Conservation (phyloP, 345 rosid genomes). For the Bruguiera parviflora region DNA sequence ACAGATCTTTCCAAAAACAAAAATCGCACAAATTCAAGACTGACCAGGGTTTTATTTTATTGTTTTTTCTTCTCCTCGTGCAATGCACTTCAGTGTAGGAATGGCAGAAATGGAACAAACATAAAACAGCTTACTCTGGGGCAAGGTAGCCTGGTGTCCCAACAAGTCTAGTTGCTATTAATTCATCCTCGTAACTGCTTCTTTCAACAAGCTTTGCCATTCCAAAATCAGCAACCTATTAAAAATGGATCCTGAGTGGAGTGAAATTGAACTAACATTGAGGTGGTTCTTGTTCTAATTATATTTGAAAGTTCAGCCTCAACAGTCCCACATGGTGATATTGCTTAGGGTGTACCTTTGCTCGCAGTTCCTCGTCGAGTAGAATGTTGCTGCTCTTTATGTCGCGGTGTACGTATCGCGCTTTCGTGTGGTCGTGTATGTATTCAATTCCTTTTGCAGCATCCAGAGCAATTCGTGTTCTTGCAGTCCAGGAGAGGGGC, state of each 20-base stretch:
- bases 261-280: neutral
- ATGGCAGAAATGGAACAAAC: neutral
- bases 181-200: slow-evolving; percentile 41
- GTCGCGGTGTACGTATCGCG: slow-evolving; percentile 59
- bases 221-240: slow-evolving; percentile 69
- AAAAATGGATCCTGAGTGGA: neutral
- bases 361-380: slow-evolving; percentile 49
- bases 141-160: slow-evolving; percentile 76
- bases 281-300: neutral
- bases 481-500: slow-evolving; percentile 62
- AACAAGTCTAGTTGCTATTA: slow-evolving; percentile 53
- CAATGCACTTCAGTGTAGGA: too few species aligned
- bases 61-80: neutral
- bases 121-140: slow-evolving; percentile 44
- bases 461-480: slow-evolving; percentile 62
- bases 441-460: slow-evolving; percentile 63
- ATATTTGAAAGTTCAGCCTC: too few species aligned
- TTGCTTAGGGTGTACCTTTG: slow-evolving; percentile 44
- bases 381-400: slow-evolving; percentile 64
- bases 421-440: slow-evolving; percentile 67
- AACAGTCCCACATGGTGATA: neutral
- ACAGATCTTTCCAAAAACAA: slow-evolving; percentile 42
- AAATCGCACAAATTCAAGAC: neutral
- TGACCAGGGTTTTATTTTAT: neutral
- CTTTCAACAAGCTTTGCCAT: slow-evolving; percentile 58